Base-by-base conservation (phyloP, 1,139 yeast genomes). In the Arxiozyma telluris region DNA sequence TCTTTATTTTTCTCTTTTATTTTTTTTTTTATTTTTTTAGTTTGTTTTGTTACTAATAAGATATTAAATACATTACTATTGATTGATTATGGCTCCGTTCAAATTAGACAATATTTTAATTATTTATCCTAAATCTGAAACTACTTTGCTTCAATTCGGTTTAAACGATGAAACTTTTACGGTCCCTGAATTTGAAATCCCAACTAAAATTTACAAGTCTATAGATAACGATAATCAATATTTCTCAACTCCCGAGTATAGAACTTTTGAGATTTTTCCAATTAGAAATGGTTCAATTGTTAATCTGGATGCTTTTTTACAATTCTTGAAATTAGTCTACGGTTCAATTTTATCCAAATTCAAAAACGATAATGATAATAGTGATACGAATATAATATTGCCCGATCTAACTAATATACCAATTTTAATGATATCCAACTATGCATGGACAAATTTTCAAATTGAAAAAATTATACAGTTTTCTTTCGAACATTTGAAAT, bases 121-220 rank as follows among this genome's bases (percentile, higher is more conserved):
- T 51, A 80, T 91, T 47, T 83, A 88, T 56, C 89, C 96, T 1
- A 96, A 96, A n/a, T 84, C 95, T 2, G 76, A 73, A 54, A 72
- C 78, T 54, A 88, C 97, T 0, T 73, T 84, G 54, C 87, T 87
- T 47, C 85, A 86, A 61, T 84, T 87, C 66, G 97, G 97, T 1
- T 73, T 91, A 47, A 84, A 82, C 53, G 97, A 91, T 46, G 70
- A 66, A 59, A 77, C 88, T 0, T 76, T 88, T 59, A 73, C 87
- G 4, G 90, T 95, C 1, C 96, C 97, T 1, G 80, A 82, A 49
- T 80, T 79, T 60, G 81, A 81, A 57, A 75, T 90, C 44, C 95
- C 96, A 15, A 82, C 96, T 0, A 75, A 76, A 39, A 95, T 91
- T 9, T 90, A 82, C 68, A 75, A 73, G 57, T 79, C 80, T 58